Base-by-base conservation (phyloP, 2,329 filamentous ascomycete genomes). In the Leptographium procerum region DNA sequence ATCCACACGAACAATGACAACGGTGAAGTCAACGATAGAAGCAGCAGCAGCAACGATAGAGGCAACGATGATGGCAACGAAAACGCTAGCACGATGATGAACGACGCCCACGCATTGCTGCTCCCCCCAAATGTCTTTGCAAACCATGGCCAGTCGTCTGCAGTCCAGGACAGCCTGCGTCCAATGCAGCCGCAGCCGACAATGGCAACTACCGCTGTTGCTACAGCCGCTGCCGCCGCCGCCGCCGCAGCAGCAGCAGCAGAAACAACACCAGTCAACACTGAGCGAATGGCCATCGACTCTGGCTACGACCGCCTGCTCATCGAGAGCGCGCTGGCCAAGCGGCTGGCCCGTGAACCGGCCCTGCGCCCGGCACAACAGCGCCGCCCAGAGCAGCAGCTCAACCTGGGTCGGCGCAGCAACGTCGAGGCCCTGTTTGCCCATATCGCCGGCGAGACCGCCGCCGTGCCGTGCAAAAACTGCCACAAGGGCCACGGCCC, bases 401-500 rank as follows among this genome's bases (percentile, higher is more conserved):
- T 84, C 24, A 83, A 84, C 67, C 71, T 83, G 11, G 71, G 70
- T n/a, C 73, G 81, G 4, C 75, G 80, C 0, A 82, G 81, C 68
- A 84, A 84, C 60, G 79, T 82, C 51, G 81, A 84, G 66, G 80
- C 81, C 0, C 65, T 83, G 45, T 77, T 84, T 57, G 79, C 78
- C 24, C 79, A 83, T 63, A 77, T 83, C 53, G 77, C 79, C 2
- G 81, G 81, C 40, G 71, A 74, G 31, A 68, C 73, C 34, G 75
- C 77, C 0, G 64, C 71, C 0, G 71, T 72, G n/a, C 72, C 78
- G 0, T 84, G 81, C 68, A 81, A 81, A 68, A 83, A 81, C 67
- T 84, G 81, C 66, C 74, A 77, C 67, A 83, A 82, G 65, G 79
- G 79, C 4, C 79, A 83, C 60, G 81, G 81, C 0, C 81, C 81